These are phyloP conservation scores for Ustilago loliicola DNA, from an alignment of 1,284 basidiomycete species.

Conservation along the genomic window DNA sequence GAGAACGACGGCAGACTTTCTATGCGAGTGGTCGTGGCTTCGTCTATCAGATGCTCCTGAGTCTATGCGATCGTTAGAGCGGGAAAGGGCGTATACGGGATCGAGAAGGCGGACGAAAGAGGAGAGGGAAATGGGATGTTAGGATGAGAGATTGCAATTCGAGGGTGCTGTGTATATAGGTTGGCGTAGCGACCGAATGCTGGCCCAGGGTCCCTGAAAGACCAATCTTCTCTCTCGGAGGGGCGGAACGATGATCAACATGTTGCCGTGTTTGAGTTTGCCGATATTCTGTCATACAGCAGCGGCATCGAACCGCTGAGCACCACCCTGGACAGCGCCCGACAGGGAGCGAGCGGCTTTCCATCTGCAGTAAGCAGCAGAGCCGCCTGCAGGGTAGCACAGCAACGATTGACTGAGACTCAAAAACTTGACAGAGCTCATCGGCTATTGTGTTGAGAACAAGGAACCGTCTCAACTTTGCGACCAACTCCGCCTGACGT, in stretches of 20 bases:
- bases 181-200: neutral
- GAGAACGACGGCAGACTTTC: neutral
- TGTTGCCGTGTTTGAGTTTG: constrained; percentile 10
- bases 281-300: constrained; percentile 12
- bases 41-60: neutral
- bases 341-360: neutral
- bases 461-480: neutral
- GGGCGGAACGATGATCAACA: constrained; percentile 7
- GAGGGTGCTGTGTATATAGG: constrained; percentile 10
- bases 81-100: neutral
- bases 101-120: neutral
- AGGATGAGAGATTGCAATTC: neutral
- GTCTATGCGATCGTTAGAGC: neutral
- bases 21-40: neutral
- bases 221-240: neutral
- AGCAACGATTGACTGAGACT: constrained; percentile 13
- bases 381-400: constrained; percentile 6
- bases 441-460: constrained; percentile 4
- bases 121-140: neutral
- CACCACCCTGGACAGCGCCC: neutral
- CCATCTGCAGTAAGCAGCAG: constrained; percentile 2
- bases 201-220: neutral
- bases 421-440: neutral
- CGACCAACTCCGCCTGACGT: constrained; percentile 8
- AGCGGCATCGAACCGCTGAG: neutral